Percentiles rank a stretch among this genome's conserved stretches.
Conservation (phyloP, 345 rosid species). For the Luvunga scandens region DNA sequence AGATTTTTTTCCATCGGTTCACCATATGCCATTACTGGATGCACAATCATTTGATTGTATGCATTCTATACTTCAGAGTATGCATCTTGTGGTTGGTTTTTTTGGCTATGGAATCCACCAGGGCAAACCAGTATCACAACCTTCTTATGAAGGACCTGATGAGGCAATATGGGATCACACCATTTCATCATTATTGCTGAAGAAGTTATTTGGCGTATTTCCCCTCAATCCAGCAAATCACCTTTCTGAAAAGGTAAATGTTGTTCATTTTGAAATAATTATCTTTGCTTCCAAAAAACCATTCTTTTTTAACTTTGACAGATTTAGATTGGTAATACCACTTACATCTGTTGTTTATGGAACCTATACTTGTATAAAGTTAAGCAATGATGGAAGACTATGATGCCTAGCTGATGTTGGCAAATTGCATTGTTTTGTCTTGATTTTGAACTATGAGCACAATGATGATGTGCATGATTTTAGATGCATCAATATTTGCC, state of each 20-base stretch:
- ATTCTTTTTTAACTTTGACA: neutral
- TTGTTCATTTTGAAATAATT: slow-evolving; percentile 4
- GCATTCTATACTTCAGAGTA: slow-evolving; percentile 56
- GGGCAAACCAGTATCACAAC: slow-evolving; percentile 15
- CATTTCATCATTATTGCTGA: slow-evolving; percentile 42
- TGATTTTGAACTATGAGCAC: neutral
- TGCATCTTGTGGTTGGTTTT: slow-evolving; percentile 48
- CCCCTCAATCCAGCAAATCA: slow-evolving; percentile 51
- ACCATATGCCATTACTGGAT: slow-evolving; percentile 41
- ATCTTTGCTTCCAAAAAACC: neutral
- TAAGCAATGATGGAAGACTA: neutral
- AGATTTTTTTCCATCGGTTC: slow-evolving; percentile 60
- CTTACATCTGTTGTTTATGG: neutral
- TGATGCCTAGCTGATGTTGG: neutral
- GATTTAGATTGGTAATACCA: neutral
- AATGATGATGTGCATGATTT: neutral
- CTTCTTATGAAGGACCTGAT: slow-evolving; percentile 32
- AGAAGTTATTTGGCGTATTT: slow-evolving; percentile 56
- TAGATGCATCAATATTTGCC: neutral
- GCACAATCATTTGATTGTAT: slow-evolving; percentile 61
- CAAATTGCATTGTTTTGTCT: neutral
- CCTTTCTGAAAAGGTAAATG: slow-evolving; percentile 50
- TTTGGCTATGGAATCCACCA: slow-evolving; percentile 33
- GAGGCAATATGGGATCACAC: slow-evolving; percentile 38
- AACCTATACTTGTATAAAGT: neutral